These are phyloP conservation scores for Aspergillus funiculosus DNA, from an alignment of 495 filamentous ascomycete genomes.

Conservation along the genomic window DNA sequence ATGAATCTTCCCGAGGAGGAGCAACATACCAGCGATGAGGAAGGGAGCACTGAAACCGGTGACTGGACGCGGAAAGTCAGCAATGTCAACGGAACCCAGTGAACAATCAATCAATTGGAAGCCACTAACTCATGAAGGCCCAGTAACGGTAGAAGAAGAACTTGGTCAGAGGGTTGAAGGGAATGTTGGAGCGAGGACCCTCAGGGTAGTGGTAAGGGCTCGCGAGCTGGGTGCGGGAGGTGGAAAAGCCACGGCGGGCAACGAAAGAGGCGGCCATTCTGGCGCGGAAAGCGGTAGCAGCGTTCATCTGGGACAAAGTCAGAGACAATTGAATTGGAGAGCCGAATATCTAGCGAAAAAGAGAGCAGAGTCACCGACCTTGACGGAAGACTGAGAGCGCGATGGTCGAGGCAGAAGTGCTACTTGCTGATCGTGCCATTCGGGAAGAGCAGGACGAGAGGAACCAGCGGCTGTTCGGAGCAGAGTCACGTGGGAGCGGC, in stretches of 20 bases:
- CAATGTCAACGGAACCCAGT: slow-evolving; percentile 11
- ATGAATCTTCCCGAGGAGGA: background rate
- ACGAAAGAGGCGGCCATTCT: slow-evolving; percentile 56
- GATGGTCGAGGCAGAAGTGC: slow-evolving; percentile 23
- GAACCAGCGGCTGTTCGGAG: slow-evolving; percentile 18
- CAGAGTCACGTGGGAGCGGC: slow-evolving; percentile 24
- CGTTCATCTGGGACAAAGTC: slow-evolving; percentile 64
- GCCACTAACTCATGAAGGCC: slow-evolving; percentile 62
- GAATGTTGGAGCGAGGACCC: slow-evolving; percentile 87
- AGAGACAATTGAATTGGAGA: slow-evolving; percentile 12
- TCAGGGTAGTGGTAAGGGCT: slow-evolving; percentile 98
- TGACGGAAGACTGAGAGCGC: slow-evolving; percentile 29
- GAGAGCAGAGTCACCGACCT: slow-evolving; percentile 24
- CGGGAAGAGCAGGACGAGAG: slow-evolving; percentile 20
- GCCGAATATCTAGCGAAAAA: background rate
- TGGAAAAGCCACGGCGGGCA: slow-evolving; percentile 89
- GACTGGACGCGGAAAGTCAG: slow-evolving; percentile 43
- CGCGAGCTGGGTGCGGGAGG: slow-evolving; percentile 75
- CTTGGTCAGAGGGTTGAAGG: slow-evolving; percentile 89
- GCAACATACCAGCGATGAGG: slow-evolving; percentile 68
- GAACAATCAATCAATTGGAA: slow-evolving; percentile 12
- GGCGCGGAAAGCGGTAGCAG: slow-evolving; percentile 70
- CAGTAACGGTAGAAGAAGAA: slow-evolving; percentile 80
- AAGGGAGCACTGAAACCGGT: slow-evolving; percentile 77
- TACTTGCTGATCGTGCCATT: slow-evolving; percentile 8